A percentile compares a stretch with the other conserved stretches of the same genome.
These are phyloP conservation scores for Rhododendron molle DNA, from an alignment of 148 eudicot species.

Conservation along the genomic window DNA sequence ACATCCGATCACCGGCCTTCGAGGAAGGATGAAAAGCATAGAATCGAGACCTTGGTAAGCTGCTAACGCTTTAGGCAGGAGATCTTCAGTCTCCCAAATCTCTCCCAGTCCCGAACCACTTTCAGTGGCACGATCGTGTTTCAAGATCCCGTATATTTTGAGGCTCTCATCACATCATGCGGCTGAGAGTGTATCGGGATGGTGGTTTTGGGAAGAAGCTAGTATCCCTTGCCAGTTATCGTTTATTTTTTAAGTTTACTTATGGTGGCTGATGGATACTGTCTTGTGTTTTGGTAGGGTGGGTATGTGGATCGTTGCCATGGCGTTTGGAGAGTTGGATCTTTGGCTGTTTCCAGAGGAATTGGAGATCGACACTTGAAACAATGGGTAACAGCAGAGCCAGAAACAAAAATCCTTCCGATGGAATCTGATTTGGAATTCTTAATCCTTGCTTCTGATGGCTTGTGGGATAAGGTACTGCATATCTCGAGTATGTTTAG, in stretches of 20 bases:
- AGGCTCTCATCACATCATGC: neutral
- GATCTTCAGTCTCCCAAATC: neutral
- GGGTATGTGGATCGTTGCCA: constrained; percentile 52
- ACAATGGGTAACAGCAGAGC: constrained; percentile 60
- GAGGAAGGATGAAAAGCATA: constrained; percentile 35
- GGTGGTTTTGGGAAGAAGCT: neutral
- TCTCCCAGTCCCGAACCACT: neutral
- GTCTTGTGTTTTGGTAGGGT: constrained; percentile 29
- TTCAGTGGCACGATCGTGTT: neutral
- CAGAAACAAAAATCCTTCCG: constrained; percentile 33
- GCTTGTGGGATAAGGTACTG: constrained; percentile 59
- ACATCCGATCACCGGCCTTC: constrained; percentile 59
- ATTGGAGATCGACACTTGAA: constrained; percentile 55
- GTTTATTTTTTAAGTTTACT: neutral
- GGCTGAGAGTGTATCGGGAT: neutral
- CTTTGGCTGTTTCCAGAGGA: constrained; percentile 62
- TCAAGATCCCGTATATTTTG: neutral
- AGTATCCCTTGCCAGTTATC: neutral
- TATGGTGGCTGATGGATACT: neutral
- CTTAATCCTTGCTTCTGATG: constrained; percentile 69
- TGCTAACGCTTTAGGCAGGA: neutral
- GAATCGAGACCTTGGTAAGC: constrained; percentile 47
- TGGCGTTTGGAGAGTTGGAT: constrained; percentile 67
- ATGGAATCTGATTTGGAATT: constrained; percentile 43
- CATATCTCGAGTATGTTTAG: neutral